A percentile compares a stretch with the other conserved stretches of the same genome.
These are phyloP conservation scores for Ceratocystis papillata DNA, from an alignment of 2,329 filamentous ascomycete genomes.

Conservation along the genomic window DNA sequence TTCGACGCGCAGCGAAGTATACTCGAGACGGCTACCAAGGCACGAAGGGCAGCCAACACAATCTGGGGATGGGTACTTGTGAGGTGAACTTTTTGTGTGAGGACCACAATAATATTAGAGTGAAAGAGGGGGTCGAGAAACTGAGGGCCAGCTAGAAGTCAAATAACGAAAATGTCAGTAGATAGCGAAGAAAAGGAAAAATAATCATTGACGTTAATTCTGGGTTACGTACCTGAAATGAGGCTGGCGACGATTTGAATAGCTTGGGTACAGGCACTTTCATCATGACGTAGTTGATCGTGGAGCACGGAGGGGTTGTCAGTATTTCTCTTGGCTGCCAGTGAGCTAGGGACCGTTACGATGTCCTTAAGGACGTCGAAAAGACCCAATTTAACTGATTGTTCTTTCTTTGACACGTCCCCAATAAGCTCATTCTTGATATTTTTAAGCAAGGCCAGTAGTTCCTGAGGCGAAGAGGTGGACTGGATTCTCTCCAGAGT, in stretches of 20 bases:
- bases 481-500: conserved; percentile 48
- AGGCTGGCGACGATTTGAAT: conserved; percentile 63
- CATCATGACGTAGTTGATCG: conserved; percentile 10
- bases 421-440: conserved; percentile 88
- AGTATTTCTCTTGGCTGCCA: neutral
- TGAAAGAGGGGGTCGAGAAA: conserved; percentile 67
- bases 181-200: neutral
- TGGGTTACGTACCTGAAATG: conserved; percentile 5
- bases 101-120: conserved; percentile 54
- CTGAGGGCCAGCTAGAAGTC: conserved; percentile 56
- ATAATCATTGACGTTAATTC: neutral
- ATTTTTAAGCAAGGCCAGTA: conserved; percentile 51
- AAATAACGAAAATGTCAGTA: neutral
- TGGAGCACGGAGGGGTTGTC: neutral
- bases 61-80: conserved; percentile 53
- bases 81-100: conserved; percentile 60
- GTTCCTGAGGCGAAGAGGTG: conserved; percentile 42
- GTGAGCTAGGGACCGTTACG: neutral
- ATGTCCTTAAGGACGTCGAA: conserved; percentile 41
- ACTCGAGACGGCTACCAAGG: conserved; percentile 28
- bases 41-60: conserved; percentile 59
- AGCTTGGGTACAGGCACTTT: conserved; percentile 49
- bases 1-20: conserved; percentile 9
- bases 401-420: conserved; percentile 74
- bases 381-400: conserved; percentile 60